phyloP scores from a whole-genome alignment of 2,329 filamentous ascomycete species.

The Fusarium clavum region DNA sequence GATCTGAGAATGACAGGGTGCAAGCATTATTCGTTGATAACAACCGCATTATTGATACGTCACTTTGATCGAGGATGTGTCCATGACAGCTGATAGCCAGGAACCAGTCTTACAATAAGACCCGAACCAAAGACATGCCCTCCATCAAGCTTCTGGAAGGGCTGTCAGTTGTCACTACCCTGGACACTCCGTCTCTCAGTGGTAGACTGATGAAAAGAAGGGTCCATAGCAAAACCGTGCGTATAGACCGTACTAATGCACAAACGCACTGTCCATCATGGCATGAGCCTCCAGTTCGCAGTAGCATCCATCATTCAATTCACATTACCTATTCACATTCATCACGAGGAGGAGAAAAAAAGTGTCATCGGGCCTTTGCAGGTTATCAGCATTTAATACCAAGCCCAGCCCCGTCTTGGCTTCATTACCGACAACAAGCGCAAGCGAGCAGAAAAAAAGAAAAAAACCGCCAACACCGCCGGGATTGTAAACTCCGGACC shows the following conservation, averaged over 20 bases:
- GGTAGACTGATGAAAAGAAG: background rate
- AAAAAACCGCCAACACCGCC: slow-evolving; percentile 27
- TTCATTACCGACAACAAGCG: slow-evolving; percentile 28
- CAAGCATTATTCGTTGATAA: background rate
- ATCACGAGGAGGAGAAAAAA: slow-evolving; percentile 15
- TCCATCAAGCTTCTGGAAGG: background rate
- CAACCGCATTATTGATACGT: slow-evolving; percentile 1
- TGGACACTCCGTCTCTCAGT: background rate
- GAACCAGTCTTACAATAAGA: background rate
- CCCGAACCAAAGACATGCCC: background rate
- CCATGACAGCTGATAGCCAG: background rate
- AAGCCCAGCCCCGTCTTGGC: slow-evolving; percentile 31
- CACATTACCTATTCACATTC: slow-evolving; percentile 13
- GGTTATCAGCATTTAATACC: slow-evolving; percentile 36
- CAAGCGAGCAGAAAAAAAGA: background rate
- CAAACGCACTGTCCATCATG: slow-evolving; percentile 32
- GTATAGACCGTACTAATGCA: slow-evolving; percentile 13
- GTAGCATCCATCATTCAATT: slow-evolving; percentile 19
- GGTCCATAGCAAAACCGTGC: slow-evolving; percentile 18
- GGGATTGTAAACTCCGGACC: slow-evolving; percentile 32
- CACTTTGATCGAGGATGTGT: background rate
- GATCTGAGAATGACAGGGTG: background rate
- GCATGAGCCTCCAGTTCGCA: slow-evolving; percentile 18
- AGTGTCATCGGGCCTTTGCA: slow-evolving; percentile 20
- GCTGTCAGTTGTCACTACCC: background rate